Percentiles rank a stretch among this genome's conserved stretches.
phyloP scores from a whole-genome alignment of 331 rosid species.

The Acacia concinna region DNA sequence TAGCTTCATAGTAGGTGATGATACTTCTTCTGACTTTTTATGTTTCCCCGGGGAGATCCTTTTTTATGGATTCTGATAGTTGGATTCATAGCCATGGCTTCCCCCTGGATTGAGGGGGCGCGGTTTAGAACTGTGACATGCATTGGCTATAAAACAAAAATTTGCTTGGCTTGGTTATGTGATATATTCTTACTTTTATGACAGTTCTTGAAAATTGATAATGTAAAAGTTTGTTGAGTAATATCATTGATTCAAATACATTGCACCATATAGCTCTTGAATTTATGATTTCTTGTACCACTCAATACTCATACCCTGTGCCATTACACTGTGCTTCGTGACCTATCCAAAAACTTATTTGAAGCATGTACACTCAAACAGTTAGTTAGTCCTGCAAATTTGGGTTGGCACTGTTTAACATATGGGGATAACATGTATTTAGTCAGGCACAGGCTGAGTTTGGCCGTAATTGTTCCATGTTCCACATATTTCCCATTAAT shows the following conservation, averaged over 20 bases:
- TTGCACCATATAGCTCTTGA: background rate
- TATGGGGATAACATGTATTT: background rate
- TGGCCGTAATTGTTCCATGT: background rate
- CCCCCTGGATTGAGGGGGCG: slow-evolving; percentile 29
- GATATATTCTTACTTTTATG: background rate
- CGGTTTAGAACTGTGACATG: slow-evolving; percentile 32
- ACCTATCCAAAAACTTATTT: background rate
- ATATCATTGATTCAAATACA: background rate
- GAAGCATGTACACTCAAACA: background rate
- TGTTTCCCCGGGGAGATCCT: slow-evolving; percentile 24
- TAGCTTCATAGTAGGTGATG: slow-evolving; percentile 37
- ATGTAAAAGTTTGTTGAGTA: background rate
- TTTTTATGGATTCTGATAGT: slow-evolving; percentile 33
- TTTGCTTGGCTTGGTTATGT: slow-evolving; percentile 23
- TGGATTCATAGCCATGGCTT: slow-evolving; percentile 33
- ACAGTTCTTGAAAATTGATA: background rate
- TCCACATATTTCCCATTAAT: background rate
- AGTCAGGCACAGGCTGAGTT: background rate
- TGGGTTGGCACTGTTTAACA: background rate
- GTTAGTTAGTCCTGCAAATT: background rate
- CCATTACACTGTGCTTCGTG: background rate
- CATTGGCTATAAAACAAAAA: background rate
- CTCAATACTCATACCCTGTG: background rate
- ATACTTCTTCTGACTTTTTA: slow-evolving; percentile 30
- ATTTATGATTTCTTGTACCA: background rate